phyloP scores from a whole-genome alignment of 148 eudicot species.

The Camellia sinensis region DNA sequence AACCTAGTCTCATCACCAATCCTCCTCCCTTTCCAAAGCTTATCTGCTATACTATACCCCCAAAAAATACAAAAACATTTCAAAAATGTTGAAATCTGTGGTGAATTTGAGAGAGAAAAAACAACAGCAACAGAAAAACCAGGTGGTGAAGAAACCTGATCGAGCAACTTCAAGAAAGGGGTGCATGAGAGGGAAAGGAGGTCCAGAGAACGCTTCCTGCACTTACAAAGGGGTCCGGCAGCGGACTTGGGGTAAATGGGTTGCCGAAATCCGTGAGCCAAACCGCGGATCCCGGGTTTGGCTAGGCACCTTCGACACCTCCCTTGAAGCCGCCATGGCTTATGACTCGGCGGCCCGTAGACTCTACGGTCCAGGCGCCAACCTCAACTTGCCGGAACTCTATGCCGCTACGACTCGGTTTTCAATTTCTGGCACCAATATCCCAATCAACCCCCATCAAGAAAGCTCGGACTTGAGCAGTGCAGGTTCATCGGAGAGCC shows the following conservation, averaged over 20 bases:
- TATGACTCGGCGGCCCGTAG: slow-evolving; percentile 83
- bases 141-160: slow-evolving; percentile 19
- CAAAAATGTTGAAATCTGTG: slow-evolving; percentile 37
- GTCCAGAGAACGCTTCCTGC: slow-evolving; percentile 85
- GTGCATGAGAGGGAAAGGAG: slow-evolving; percentile 94
- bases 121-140: neutral
- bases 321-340: slow-evolving; percentile 77
- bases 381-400: slow-evolving; percentile 72
- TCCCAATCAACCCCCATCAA: neutral
- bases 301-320: slow-evolving; percentile 85
- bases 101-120: slow-evolving; percentile 25
- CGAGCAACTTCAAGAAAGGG: slow-evolving; percentile 73
- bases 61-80: neutral
- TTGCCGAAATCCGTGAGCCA: slow-evolving; percentile 94
- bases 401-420: neutral
- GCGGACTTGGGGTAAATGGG: slow-evolving; percentile 99
- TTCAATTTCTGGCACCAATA: neutral
- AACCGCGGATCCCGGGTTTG: slow-evolving; percentile 88
- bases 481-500: slow-evolving; percentile 29
- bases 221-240: slow-evolving; percentile 94
- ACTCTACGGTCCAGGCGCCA: slow-evolving; percentile 73
- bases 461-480: neutral
- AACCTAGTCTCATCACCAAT: neutral
- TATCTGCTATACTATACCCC: neutral
- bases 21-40: neutral